Conservation (phyloP, 2,329 filamentous ascomycete genomes). For the Colletotrichum zoysiae region DNA sequence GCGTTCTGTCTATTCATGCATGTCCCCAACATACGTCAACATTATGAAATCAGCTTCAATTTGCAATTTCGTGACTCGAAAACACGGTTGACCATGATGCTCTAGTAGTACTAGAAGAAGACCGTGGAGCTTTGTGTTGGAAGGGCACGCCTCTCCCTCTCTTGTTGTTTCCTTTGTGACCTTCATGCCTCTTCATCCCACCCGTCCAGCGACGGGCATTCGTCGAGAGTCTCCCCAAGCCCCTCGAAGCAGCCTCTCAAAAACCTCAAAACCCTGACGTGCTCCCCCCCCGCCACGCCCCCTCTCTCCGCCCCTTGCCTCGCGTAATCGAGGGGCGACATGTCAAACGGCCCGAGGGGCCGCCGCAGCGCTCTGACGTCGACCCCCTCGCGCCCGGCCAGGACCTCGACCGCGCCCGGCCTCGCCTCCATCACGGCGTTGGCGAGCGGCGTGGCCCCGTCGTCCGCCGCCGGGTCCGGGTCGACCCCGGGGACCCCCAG, state of each 20-base stretch:
- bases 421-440: constrained; percentile 8
- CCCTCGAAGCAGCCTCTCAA: not conserved
- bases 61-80: no score
- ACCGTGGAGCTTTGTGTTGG: not conserved
- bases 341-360: not conserved
- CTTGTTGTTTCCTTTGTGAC: not conserved
- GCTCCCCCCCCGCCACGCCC: not conserved
- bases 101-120: not conserved
- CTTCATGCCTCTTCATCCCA: not conserved
- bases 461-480: not conserved
- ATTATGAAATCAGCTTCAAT: accelerated
- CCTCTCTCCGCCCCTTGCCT: not conserved
- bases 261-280: not conserved
- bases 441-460: not conserved
- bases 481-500: not conserved
- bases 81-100: no score
- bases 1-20: not conserved
- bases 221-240: not conserved
- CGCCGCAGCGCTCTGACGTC: not conserved
- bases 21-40: accelerated
- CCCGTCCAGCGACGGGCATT: not conserved
- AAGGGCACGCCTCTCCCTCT: not conserved
- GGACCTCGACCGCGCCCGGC: not conserved
- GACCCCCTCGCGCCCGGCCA: not conserved
- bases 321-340: not conserved